phyloP scores from a whole-genome alignment of 2,329 filamentous ascomycete species.

The Neopestalotiopsis clavispora region DNA sequence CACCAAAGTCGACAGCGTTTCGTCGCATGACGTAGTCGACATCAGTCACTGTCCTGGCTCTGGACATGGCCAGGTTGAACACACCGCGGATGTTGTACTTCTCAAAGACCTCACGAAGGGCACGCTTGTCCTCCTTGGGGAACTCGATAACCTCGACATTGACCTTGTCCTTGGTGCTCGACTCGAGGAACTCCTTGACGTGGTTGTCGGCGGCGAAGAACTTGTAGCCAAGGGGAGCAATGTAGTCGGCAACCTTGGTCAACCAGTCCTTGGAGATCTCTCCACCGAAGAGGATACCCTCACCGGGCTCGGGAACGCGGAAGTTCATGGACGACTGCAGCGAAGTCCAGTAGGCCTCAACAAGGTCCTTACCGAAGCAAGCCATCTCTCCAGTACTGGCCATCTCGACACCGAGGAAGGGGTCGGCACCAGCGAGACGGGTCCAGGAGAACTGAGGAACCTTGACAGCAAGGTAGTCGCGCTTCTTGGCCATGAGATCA shows the following conservation, averaged over 20 bases:
- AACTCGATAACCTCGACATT: constrained; percentile 92
- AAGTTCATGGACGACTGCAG: constrained; percentile 99
- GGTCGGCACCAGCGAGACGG: constrained; percentile 93
- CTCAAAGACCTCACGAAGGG: constrained; percentile 91
- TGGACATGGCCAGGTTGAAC: constrained; percentile 88
- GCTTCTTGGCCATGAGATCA: constrained; percentile 88
- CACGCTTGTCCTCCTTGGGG: constrained; percentile 94
- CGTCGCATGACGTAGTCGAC: constrained; percentile 98
- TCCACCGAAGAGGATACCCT: constrained; percentile 93
- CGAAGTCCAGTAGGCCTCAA: constrained; percentile 97
- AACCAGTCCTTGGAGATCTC: constrained; percentile 75
- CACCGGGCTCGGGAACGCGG: constrained; percentile 90
- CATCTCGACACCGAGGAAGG: constrained; percentile 98
- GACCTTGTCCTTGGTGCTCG: constrained; percentile 67
- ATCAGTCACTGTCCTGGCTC: constrained; percentile 84
- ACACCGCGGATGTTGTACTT: constrained; percentile 96
- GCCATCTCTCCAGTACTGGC: constrained; percentile 96
- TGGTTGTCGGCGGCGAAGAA: constrained; percentile 82
- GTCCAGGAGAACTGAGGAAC: constrained; percentile 99
- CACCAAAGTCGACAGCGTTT: constrained; percentile 97
- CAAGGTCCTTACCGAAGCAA: constrained; percentile 93
- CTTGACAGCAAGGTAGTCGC: constrained; percentile 94
- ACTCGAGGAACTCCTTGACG: constrained; percentile 85
- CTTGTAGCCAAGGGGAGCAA: constrained; percentile 91
- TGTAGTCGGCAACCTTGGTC: constrained; percentile 80